Evolutionary conservation across 164 flowering plant genomes (phyloP).

Genomic region (Nymphaea colorata): DNA sequence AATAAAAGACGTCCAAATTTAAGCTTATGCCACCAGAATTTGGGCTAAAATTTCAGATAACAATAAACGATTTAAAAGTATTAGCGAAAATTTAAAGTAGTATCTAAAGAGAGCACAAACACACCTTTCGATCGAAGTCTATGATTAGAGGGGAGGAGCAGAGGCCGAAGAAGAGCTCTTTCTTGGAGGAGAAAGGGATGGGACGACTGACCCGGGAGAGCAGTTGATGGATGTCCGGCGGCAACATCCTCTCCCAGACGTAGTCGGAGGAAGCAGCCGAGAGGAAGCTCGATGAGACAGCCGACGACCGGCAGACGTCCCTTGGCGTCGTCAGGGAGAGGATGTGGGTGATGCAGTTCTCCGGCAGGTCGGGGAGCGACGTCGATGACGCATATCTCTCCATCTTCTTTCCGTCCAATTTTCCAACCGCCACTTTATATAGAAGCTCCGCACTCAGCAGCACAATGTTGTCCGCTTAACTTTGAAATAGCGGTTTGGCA

Average conservation of each 20-base stretch:
- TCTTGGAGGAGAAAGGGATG: conserved; percentile 4
- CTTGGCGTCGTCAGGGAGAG: conserved; percentile 15
- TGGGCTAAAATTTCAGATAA: too few relatives aligned
- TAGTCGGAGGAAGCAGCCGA: conserved; percentile 15
- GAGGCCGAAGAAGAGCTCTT: conserved; percentile 14
- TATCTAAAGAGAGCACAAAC: background rate
- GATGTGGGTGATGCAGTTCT: conserved; percentile 11
- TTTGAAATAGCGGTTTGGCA: too few relatives aligned
- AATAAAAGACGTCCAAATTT: too few relatives aligned
- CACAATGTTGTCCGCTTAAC: too few relatives aligned
- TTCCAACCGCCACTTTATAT: too few relatives aligned
- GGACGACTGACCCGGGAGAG: conserved; percentile 5
- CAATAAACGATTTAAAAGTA: too few relatives aligned
- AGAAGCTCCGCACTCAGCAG: too few relatives aligned
- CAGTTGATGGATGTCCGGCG: conserved; percentile 10
- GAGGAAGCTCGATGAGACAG: conserved; percentile 12
- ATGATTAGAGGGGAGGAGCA: conserved; percentile 10
- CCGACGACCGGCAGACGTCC: conserved; percentile 12
- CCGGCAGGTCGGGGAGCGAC: conserved; percentile 7
- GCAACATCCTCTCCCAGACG: conserved; percentile 10
- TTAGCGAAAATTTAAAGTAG: too few relatives aligned
- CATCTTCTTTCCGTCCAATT: too few relatives aligned
- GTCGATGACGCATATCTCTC: too few relatives aligned
- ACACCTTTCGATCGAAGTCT: conserved; percentile 4
- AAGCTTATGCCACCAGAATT: too few relatives aligned